phyloP scores from a whole-genome alignment of 2,329 filamentous ascomycete genomes.

The Aspergillus texensis region DNA sequence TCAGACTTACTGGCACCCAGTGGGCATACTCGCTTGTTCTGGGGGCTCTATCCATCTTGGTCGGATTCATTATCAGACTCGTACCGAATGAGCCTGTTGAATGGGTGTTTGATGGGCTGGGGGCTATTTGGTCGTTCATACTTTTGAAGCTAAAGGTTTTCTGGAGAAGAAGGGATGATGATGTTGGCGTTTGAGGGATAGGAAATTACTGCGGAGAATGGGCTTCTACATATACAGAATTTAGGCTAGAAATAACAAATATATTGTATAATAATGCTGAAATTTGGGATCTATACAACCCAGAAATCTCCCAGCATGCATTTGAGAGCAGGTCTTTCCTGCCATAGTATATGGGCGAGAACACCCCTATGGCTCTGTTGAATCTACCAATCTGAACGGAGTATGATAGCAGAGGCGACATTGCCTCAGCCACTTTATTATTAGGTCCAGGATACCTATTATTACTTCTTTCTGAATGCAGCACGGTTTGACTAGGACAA shows the following conservation, averaged over 20 bases:
- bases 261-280: background rate
- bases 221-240: background rate
- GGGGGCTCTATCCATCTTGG: background rate
- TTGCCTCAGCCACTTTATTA: background rate
- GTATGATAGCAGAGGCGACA: background rate
- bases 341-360: background rate
- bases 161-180: background rate
- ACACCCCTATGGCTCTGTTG: background rate
- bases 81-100: background rate
- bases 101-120: background rate
- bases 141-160: background rate
- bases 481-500: background rate
- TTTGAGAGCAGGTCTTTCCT: background rate
- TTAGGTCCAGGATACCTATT: background rate
- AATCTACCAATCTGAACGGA: background rate
- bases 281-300: background rate
- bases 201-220: too few relatives aligned
- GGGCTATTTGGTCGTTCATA: background rate
- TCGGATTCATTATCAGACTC: background rate
- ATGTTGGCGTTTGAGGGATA: background rate
- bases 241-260: background rate
- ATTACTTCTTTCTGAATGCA: background rate
- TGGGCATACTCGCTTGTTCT: conserved; percentile 45
- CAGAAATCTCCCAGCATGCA: background rate
- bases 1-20: conserved; percentile 52